A percentile compares a stretch with the other conserved stretches of the same genome.
These are phyloP conservation scores for Coemansia sp. DNA, from an alignment of 192 early-diverging fungal species.

Conservation along the genomic window DNA sequence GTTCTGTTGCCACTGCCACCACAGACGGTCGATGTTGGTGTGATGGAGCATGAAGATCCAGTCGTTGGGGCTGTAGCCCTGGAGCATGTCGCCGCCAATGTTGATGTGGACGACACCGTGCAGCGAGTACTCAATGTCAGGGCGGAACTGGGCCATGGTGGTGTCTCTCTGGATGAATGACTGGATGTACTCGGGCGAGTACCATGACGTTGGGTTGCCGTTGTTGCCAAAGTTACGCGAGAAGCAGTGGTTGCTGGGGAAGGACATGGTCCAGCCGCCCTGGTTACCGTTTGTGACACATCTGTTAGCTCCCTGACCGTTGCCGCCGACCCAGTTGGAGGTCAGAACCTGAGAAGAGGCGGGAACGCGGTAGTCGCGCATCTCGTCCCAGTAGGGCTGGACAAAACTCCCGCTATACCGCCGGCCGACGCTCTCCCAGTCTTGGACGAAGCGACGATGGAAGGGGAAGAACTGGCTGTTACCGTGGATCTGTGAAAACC, in stretches of 20 bases:
- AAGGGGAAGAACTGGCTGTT: constrained; percentile 57
- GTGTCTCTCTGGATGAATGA: constrained; percentile 39
- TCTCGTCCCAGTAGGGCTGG: constrained; percentile 58
- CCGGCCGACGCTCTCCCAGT: constrained; percentile 51
- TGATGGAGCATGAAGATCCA: constrained; percentile 57
- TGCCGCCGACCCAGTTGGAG: constrained; percentile 51
- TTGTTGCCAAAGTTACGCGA: constrained; percentile 49
- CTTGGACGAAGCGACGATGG: constrained; percentile 55
- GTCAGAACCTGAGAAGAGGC: constrained; percentile 39
- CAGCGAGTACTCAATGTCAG: constrained; percentile 48
- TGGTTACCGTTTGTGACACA: constrained; percentile 46
- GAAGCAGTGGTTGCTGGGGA: constrained; percentile 50
- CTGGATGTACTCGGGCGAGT: constrained; percentile 50
- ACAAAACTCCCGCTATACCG: constrained; percentile 31
- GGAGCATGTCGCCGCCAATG: constrained; percentile 56
- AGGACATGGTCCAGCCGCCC: constrained; percentile 43
- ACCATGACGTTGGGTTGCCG: constrained; percentile 40
- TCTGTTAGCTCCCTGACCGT: constrained; percentile 36
- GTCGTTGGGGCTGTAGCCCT: constrained; percentile 53
- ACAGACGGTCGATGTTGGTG: constrained; percentile 54
- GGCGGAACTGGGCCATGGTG: constrained; percentile 43
- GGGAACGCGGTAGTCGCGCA: constrained; percentile 48
- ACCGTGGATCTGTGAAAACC: constrained; percentile 50
- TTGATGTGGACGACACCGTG: constrained; percentile 53
- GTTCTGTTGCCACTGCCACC: constrained; percentile 55